Evolutionary conservation across 306 rosid species (phyloP).

Genomic region (Corylus heterophylla): DNA sequence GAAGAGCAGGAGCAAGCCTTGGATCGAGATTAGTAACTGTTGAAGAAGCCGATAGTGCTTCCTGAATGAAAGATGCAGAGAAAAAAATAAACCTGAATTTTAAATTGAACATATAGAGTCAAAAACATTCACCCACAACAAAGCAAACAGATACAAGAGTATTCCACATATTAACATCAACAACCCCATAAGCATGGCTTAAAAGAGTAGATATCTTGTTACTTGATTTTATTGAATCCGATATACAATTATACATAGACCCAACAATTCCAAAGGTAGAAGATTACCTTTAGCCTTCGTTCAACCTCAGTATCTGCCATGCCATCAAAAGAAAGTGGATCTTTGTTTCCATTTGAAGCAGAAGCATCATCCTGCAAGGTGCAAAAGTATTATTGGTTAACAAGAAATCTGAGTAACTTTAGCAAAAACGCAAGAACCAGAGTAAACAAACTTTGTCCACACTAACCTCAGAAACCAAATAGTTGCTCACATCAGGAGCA

Average conservation of each 20-base stretch:
- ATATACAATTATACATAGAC: constrained; percentile 8
- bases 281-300: constrained; percentile 78
- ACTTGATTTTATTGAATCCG: background rate
- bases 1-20: constrained; percentile 58
- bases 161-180: constrained; percentile 3
- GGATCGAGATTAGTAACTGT: constrained; percentile 59
- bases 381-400: constrained; percentile 9
- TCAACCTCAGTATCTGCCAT: constrained; percentile 88
- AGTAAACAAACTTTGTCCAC: background rate
- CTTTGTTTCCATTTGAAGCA: constrained; percentile 74
- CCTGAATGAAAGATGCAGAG: constrained; percentile 45
- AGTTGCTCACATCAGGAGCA: constrained; percentile 95
- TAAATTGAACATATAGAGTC: background rate
- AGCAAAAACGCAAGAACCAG: background rate
- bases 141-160: background rate
- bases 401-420: background rate
- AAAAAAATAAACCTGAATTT: constrained; percentile 15
- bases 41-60: constrained; percentile 55
- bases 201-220: background rate
- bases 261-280: constrained; percentile 22
- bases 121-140: background rate
- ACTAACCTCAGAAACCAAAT: constrained; percentile 90
- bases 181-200: background rate
- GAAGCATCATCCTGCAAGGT: constrained; percentile 79
- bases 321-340: constrained; percentile 72